A percentile compares a stretch with the other conserved stretches of the same genome.
These are phyloP conservation scores for Salvia sclarea DNA, from an alignment of 305 asterid species.

Conservation along the genomic window DNA sequence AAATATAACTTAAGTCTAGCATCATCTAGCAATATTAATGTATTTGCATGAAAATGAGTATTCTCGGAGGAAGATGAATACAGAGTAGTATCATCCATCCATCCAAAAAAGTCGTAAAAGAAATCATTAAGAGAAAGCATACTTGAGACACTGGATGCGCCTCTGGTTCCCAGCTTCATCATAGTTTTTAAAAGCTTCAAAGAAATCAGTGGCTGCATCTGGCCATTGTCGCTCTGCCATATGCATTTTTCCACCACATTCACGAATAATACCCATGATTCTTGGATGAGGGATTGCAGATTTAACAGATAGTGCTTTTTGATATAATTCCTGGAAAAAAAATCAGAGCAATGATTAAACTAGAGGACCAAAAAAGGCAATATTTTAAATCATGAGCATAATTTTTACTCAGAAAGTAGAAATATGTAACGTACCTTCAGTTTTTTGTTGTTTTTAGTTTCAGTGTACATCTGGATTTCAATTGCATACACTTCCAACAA, in stretches of 20 bases:
- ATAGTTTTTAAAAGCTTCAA: constrained; percentile 95
- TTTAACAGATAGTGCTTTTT: constrained; percentile 80
- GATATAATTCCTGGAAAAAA: constrained; percentile 75
- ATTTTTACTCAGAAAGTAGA: constrained; percentile 5
- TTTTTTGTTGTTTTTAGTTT: constrained; percentile 93
- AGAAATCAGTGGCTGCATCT: constrained; percentile 95
- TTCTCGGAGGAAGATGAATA: constrained; percentile 15
- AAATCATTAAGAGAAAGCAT: constrained; percentile 30
- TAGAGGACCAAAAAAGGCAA: constrained; percentile 16
- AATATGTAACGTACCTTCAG: constrained; percentile 61
- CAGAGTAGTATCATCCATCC: constrained; percentile 9
- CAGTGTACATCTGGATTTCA: constrained; percentile 97
- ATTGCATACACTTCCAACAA: constrained; percentile 93
- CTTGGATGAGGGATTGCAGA: constrained; percentile 99
- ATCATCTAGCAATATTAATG: constrained; percentile 12
- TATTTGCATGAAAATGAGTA: neutral
- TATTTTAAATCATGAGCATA: neutral
- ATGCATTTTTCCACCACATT: constrained; percentile 99
- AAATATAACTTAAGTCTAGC: constrained; percentile 1
- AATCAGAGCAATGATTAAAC: constrained; percentile 23
- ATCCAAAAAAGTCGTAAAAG: constrained; percentile 12
- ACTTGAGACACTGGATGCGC: constrained; percentile 96
- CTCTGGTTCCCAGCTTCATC: constrained; percentile 99
- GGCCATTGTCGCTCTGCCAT: constrained; percentile 98
- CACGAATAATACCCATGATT: constrained; percentile 97